These are phyloP conservation scores for Ophiostoma sp. DNA, from an alignment of 2,329 filamentous ascomycete genomes.

Conservation along the genomic window DNA sequence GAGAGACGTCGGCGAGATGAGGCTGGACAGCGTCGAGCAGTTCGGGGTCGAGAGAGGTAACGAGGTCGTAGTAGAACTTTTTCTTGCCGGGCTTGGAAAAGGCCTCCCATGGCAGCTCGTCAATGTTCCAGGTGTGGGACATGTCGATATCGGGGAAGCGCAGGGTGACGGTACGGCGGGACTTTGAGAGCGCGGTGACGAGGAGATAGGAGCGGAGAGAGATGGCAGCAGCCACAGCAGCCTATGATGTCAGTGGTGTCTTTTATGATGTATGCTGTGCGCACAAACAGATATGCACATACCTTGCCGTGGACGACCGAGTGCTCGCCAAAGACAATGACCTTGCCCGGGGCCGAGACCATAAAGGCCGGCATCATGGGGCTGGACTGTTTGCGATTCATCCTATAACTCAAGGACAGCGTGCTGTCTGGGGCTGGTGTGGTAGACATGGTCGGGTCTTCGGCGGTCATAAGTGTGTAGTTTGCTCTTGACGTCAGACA, in stretches of 20 bases:
- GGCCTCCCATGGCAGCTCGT: conserved; percentile 76
- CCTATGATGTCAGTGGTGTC: conserved; percentile 42
- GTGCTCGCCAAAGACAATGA: conserved; percentile 97
- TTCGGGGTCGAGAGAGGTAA: conserved; percentile 77
- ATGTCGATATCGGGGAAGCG: conserved; percentile 89
- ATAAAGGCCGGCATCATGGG: conserved; percentile 86
- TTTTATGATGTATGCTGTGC: not conserved
- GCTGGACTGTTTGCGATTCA: conserved; percentile 54
- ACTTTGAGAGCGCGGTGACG: conserved; percentile 90
- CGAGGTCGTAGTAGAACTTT: conserved; percentile 88
- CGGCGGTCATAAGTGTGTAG: conserved; percentile 29
- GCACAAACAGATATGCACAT: not conserved
- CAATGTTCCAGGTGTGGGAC: conserved; percentile 89
- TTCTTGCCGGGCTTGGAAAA: conserved; percentile 82
- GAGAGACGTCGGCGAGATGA: conserved; percentile 67
- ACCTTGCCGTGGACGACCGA: conserved; percentile 94
- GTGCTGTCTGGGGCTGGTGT: conserved; percentile 28
- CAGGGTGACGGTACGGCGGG: conserved; percentile 77
- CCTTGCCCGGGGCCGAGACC: conserved; percentile 96
- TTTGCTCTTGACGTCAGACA: not conserved
- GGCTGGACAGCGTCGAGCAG: conserved; percentile 76
- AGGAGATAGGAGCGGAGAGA: conserved; percentile 94
- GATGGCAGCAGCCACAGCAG: conserved; percentile 90
- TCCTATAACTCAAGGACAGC: conserved; percentile 33
- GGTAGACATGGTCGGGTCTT: conserved; percentile 26